Percentiles rank a stretch among this genome's conserved stretches.
phyloP scores from a whole-genome alignment of 345 rosid genomes.

The thale cress (Arabidopsis thaliana) region TAIR10.1 NC_003070.9:9196501-9197000 shows the following conservation, averaged over 20 bases:
- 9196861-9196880: constrained; percentile 52
- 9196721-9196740: constrained; percentile 52
- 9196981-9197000: constrained; percentile 45
- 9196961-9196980: constrained; percentile 52
- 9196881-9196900: constrained; percentile 33
- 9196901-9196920: constrained; percentile 25
- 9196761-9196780: constrained; percentile 42
- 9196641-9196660: constrained; percentile 58
- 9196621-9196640: constrained; percentile 48
- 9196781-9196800: constrained; percentile 28
- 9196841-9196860: constrained; percentile 86
- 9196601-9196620: constrained; percentile 39
- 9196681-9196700: constrained; percentile 44
- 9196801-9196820: constrained; percentile 11
- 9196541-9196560: constrained; percentile 37
- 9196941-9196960: constrained; percentile 48
- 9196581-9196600: constrained; percentile 21
- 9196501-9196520: constrained; percentile 55
- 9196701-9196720: constrained; percentile 44
- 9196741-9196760: constrained; percentile 64
- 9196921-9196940: constrained; percentile 16
- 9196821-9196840: constrained; percentile 54
- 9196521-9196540: constrained; percentile 65
- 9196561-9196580: constrained; percentile 25
- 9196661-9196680: constrained; percentile 58